These are phyloP conservation scores for Rhinocladiella mackenziei DNA, from an alignment of 2,329 filamentous ascomycete species.

Conservation along the genomic window DNA sequence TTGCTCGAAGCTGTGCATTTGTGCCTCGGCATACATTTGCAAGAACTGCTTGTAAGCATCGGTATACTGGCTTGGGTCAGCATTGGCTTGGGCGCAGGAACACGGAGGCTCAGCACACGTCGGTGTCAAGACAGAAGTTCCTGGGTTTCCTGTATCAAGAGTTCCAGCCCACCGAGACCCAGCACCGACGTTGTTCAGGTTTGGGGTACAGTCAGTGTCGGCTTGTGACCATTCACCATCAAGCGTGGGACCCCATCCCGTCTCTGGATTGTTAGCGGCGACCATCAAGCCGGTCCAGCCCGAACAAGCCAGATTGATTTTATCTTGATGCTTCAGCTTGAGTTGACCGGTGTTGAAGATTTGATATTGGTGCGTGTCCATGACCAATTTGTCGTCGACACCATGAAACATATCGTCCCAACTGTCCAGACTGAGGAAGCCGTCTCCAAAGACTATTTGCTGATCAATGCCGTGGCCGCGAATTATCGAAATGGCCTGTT, in stretches of 20 bases:
- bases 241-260: slow-evolving; percentile 81
- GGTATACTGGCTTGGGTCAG: slow-evolving; percentile 64
- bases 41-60: slow-evolving; percentile 78
- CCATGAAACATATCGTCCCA: slow-evolving; percentile 81
- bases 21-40: slow-evolving; percentile 85
- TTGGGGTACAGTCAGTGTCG: slow-evolving; percentile 85
- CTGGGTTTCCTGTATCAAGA: slow-evolving; percentile 59
- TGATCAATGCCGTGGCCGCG: slow-evolving; percentile 69
- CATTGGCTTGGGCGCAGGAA: slow-evolving; percentile 71
- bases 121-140: slow-evolving; percentile 61
- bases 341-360: slow-evolving; percentile 94
- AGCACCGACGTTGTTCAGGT: slow-evolving; percentile 83
- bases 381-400: slow-evolving; percentile 64
- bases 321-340: slow-evolving; percentile 72
- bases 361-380: slow-evolving; percentile 98
- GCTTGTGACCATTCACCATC: slow-evolving; percentile 98
- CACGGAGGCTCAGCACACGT: slow-evolving; percentile 71
- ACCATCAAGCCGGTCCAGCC: slow-evolving; percentile 80
- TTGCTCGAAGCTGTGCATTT: slow-evolving; percentile 91
- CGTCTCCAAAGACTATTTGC: slow-evolving; percentile 84
- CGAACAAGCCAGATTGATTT: slow-evolving; percentile 80
- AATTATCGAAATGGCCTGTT: slow-evolving; percentile 66
- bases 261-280: slow-evolving; percentile 60
- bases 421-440: slow-evolving; percentile 84
- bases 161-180: slow-evolving; percentile 93